A percentile compares a stretch with the other conserved stretches of the same genome.
These are phyloP conservation scores for Torulaspora maleeae DNA, from an alignment of 805 yeast species.

Conservation along the genomic window DNA sequence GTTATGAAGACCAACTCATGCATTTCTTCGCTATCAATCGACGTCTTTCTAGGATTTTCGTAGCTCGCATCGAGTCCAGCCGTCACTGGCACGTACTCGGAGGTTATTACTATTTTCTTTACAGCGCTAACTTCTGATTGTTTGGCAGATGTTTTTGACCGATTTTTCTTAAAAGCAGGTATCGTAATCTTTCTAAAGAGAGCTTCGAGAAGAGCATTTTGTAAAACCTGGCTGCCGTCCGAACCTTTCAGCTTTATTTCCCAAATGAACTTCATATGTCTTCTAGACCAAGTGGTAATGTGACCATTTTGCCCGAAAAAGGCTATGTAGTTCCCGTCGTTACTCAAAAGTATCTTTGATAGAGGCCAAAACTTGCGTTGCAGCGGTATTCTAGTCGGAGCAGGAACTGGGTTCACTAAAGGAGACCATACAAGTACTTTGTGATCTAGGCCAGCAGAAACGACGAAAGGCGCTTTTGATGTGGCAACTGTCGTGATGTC, in stretches of 20 bases:
- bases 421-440: constrained; percentile 73
- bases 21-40: constrained; percentile 24
- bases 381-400: constrained; percentile 43
- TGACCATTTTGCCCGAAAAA: constrained; percentile 49
- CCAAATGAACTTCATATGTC: constrained; percentile 55
- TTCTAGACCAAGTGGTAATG: constrained; percentile 58
- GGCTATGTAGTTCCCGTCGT: constrained; percentile 55
- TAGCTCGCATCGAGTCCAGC: constrained; percentile 21
- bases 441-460: constrained; percentile 71
- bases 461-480: constrained; percentile 56
- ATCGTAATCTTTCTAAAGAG: constrained; percentile 55
- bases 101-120: constrained; percentile 8
- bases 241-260: constrained; percentile 34
- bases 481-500: constrained; percentile 62
- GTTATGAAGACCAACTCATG: constrained; percentile 49
- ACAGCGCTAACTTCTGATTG: constrained; percentile 7
- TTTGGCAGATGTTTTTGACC: constrained; percentile 17
- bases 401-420: constrained; percentile 43
- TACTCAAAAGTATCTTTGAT: constrained; percentile 50
- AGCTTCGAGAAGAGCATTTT: constrained; percentile 43
- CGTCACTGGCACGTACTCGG: constrained; percentile 21
- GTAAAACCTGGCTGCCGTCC: constrained; percentile 30
- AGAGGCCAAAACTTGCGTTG: constrained; percentile 56
- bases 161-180: constrained; percentile 41
- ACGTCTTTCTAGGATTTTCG: constrained; percentile 13